phyloP scores from a whole-genome alignment of 2,329 filamentous ascomycete genomes.

The Blastomyces parvus region DNA sequence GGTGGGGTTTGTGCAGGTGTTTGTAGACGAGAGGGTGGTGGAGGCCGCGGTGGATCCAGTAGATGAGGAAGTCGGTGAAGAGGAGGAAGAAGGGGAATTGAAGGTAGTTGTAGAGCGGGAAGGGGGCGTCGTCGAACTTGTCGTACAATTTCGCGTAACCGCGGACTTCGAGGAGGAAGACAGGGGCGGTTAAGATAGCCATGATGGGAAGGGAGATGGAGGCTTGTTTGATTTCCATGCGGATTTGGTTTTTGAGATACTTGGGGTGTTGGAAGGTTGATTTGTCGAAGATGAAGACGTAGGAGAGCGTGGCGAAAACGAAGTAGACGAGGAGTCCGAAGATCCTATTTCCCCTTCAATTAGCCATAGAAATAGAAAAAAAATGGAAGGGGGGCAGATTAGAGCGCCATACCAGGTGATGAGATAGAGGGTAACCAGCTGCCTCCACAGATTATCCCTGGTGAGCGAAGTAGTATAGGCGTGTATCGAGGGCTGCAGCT shows the following conservation, averaged over 20 bases:
- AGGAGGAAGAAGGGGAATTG: constrained; percentile 83
- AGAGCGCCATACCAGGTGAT: constrained; percentile 66
- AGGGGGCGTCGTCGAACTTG: constrained; percentile 62
- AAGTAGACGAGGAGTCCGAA: constrained; percentile 83
- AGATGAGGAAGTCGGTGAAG: constrained; percentile 85
- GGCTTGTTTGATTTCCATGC: constrained; percentile 74
- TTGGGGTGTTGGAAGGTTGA: constrained; percentile 80
- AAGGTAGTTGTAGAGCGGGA: constrained; percentile 63
- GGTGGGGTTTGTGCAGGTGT: constrained; percentile 87
- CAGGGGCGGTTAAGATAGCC: constrained; percentile 67
- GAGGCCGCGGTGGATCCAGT: constrained; percentile 80
- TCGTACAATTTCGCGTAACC: constrained; percentile 86
- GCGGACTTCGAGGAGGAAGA: constrained; percentile 73
- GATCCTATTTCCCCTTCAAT: constrained; percentile 47
- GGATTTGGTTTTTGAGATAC: constrained; percentile 88
- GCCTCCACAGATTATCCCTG: constrained; percentile 67
- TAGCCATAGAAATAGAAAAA: neutral
- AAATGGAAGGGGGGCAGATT: too few species aligned
- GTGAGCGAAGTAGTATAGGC: constrained; percentile 71
- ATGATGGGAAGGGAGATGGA: constrained; percentile 69
- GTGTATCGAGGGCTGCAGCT: constrained; percentile 59
- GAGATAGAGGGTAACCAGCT: constrained; percentile 64
- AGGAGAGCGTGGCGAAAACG: constrained; percentile 70
- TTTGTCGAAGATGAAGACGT: constrained; percentile 86
- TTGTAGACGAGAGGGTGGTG: constrained; percentile 79